These are phyloP conservation scores for Olyra latifolia DNA, from an alignment of 176 grass and related monocot species.

Conservation along the genomic window DNA sequence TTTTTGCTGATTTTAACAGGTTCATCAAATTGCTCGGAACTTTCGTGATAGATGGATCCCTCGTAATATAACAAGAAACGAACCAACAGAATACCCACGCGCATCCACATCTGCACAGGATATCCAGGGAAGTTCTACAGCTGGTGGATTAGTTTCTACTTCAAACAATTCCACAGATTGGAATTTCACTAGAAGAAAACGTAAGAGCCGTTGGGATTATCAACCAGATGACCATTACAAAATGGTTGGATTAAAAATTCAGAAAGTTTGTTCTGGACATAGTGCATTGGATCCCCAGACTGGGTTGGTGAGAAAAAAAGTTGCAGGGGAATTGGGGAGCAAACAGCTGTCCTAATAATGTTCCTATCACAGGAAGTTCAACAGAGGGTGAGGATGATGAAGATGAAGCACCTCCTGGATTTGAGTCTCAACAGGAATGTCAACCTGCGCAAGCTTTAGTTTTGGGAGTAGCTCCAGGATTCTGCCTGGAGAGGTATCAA, in stretches of 20 bases:
- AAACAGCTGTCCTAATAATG: conserved; percentile 20
- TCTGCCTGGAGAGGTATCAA: conserved; percentile 55
- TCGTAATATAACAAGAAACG: conserved; percentile 47
- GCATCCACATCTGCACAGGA: conserved; percentile 29
- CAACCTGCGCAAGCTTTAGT: conserved; percentile 31
- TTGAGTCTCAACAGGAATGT: conserved; percentile 45
- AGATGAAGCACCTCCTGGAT: conserved; percentile 86
- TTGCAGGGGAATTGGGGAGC: conserved; percentile 12
- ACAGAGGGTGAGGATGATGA: conserved; percentile 41
- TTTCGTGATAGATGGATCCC: conserved; percentile 80
- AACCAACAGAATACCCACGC: conserved; percentile 41
- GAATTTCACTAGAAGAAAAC: conserved; percentile 58
- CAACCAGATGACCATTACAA: conserved; percentile 61
- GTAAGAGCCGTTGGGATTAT: conserved; percentile 87
- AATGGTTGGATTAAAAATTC: conserved; percentile 36
- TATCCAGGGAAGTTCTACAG: conserved; percentile 18
- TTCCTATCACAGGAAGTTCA: conserved; percentile 33
- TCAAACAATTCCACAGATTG: conserved; percentile 27
- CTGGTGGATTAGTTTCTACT: conserved; percentile 1
- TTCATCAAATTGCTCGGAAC: conserved; percentile 79
- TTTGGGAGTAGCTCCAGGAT: conserved; percentile 47
- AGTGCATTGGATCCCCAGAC: conserved; percentile 22
- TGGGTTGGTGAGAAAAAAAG: conserved; percentile 27
- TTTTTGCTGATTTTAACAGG: conserved; percentile 50
- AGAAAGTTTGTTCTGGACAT: conserved; percentile 35